A percentile compares a stretch with the other conserved stretches of the same genome.
phyloP scores from a whole-genome alignment of 441 rosid genomes.

The Erysimum pusillum region DNA sequence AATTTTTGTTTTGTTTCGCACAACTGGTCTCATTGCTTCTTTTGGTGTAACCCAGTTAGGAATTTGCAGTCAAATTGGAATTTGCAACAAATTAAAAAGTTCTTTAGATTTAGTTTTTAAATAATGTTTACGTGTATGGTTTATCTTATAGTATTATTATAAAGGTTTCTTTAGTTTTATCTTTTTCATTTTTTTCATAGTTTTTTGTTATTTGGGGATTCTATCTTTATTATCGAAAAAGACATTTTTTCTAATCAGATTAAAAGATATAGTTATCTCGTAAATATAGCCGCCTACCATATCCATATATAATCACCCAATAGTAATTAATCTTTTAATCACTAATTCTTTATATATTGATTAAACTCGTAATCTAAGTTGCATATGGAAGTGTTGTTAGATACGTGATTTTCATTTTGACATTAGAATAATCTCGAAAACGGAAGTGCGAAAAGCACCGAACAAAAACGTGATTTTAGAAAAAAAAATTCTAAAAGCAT shows the following conservation, averaged over 20 bases:
- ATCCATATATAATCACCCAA: background rate
- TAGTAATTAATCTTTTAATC: background rate
- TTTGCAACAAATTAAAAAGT: background rate
- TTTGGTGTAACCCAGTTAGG: conserved; percentile 25
- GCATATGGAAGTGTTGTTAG: background rate
- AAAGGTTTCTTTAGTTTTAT: background rate
- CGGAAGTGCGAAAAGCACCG: background rate
- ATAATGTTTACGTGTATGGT: conserved; percentile 16
- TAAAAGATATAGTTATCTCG: conserved; percentile 4
- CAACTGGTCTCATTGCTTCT: conserved; percentile 24
- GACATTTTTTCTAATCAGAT: conserved; percentile 18
- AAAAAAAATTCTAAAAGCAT: background rate
- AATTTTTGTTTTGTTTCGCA: background rate
- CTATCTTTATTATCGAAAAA: conserved; percentile 26
- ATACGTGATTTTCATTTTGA: background rate
- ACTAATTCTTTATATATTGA: background rate
- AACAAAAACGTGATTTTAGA: background rate
- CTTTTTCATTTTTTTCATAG: background rate
- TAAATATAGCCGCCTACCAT: background rate
- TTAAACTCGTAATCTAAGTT: background rate
- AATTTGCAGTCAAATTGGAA: conserved; percentile 26
- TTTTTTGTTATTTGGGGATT: background rate
- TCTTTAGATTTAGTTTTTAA: conserved; percentile 16
- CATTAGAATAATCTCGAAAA: background rate
- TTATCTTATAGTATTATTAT: background rate